Evolutionary conservation across 768 basidiomycete genomes (phyloP).

Genomic region (button mushroom (Agaricus bisporus)): DNA sequence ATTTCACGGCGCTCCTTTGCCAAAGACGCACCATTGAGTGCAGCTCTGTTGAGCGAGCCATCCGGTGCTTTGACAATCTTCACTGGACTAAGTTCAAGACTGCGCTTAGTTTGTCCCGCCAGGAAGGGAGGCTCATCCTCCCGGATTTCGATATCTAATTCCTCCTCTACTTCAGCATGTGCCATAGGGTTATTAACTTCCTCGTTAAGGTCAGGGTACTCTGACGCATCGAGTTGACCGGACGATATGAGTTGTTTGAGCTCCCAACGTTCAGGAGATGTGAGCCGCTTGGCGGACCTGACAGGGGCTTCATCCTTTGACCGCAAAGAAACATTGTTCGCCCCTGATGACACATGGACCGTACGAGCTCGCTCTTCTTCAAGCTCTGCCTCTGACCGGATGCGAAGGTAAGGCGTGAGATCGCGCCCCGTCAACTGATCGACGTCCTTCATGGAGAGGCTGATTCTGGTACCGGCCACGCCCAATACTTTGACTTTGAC

Average conservation of each 20-base stretch:
- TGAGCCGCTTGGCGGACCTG: slow-evolving; percentile 82
- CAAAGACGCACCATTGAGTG: slow-evolving; percentile 86
- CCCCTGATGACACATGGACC: slow-evolving; percentile 65
- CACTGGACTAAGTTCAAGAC: slow-evolving; percentile 92
- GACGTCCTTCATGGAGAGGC: slow-evolving; percentile 97
- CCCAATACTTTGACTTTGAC: slow-evolving; percentile 98
- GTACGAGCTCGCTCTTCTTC: slow-evolving; percentile 70
- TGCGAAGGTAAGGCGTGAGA: slow-evolving; percentile 89
- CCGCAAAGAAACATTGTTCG: slow-evolving; percentile 81
- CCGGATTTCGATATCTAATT: slow-evolving; percentile 93
- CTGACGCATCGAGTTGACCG: slow-evolving; percentile 85
- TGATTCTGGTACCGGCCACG: slow-evolving; percentile 71
- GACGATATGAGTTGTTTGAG: slow-evolving; percentile 98
- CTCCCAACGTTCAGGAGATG: slow-evolving; percentile 98
- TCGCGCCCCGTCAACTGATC: slow-evolving; percentile 89
- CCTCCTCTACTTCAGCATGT: slow-evolving; percentile 88
- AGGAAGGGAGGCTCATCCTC: slow-evolving; percentile 97
- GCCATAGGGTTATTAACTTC: slow-evolving; percentile 72
- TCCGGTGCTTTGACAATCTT: slow-evolving; percentile 99
- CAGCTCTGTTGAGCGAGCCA: slow-evolving; percentile 93
- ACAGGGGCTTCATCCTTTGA: slow-evolving; percentile 48
- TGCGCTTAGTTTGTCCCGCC: slow-evolving; percentile 92
- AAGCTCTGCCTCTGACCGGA: slow-evolving; percentile 91
- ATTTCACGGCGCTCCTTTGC: slow-evolving; percentile 95
- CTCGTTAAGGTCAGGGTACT: slow-evolving; percentile 91